These are phyloP conservation scores for Hygrophila difformis DNA, from an alignment of 257 asterid genomes.

Conservation along the genomic window DNA sequence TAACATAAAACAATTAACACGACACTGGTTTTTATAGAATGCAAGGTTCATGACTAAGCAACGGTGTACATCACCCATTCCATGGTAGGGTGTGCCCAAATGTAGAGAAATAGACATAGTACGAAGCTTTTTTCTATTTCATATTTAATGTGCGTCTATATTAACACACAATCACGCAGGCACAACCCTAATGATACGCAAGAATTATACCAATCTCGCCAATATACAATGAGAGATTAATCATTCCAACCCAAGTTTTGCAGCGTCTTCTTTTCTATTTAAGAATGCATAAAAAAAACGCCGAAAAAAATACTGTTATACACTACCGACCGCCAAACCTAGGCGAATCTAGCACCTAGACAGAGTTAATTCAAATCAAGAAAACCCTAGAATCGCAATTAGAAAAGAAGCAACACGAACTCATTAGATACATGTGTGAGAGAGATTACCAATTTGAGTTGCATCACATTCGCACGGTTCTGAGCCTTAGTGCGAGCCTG, in stretches of 20 bases:
- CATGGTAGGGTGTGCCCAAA: neutral
- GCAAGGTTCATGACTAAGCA: neutral
- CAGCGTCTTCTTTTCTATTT: no score
- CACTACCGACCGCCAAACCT: neutral
- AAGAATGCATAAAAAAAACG: neutral
- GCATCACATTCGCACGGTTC: constrained; percentile 91
- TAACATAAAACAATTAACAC: neutral
- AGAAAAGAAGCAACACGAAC: neutral
- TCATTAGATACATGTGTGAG: neutral
- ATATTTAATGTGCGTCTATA: no score
- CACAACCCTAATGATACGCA: no score
- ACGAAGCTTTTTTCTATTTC: no score
- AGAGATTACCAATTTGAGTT: constrained; percentile 65
- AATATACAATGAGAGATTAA: no score
- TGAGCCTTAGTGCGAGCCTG: constrained; percentile 96
- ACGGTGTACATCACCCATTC: neutral
- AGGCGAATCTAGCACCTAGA: constrained; percentile 1
- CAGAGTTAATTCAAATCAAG: neutral
- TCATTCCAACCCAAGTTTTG: no score
- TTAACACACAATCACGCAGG: no score
- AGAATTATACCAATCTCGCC: no score
- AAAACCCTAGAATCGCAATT: constrained; percentile 10
- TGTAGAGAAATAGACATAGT: neutral
- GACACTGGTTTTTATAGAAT: neutral
- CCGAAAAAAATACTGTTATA: neutral